Conservation (phyloP, 2,329 filamentous ascomycete genomes). For the Hypoxylon sp. region DNA sequence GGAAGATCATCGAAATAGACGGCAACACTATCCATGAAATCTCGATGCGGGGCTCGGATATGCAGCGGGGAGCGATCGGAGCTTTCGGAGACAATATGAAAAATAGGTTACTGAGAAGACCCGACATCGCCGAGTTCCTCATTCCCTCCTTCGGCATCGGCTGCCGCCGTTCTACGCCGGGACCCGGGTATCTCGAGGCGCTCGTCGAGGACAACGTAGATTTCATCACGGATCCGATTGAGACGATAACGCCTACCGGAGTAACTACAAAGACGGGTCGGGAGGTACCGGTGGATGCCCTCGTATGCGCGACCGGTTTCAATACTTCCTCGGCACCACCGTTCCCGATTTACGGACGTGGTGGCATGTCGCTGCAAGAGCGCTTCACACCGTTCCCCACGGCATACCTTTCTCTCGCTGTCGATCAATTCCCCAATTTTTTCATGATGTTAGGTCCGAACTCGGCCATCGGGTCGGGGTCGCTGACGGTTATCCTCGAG, state of each 20-base stretch:
- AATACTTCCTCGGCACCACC: slow-evolving; percentile 55
- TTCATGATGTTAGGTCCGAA: slow-evolving; percentile 64
- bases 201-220: slow-evolving; percentile 57
- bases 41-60: slow-evolving; percentile 53
- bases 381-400: slow-evolving; percentile 56
- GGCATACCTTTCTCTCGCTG: slow-evolving; percentile 59
- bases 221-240: slow-evolving; percentile 53
- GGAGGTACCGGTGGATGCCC: slow-evolving; percentile 56
- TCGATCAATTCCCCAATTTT: slow-evolving; percentile 62
- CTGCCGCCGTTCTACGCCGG: slow-evolving; percentile 60
- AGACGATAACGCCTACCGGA: slow-evolving; percentile 52
- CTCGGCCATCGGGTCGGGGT: slow-evolving; percentile 60
- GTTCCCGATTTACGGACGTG: slow-evolving; percentile 57
- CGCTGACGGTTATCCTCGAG: slow-evolving; percentile 61
- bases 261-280: slow-evolving; percentile 48
- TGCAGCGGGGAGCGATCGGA: slow-evolving; percentile 52
- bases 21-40: slow-evolving; percentile 58
- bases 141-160: slow-evolving; percentile 58
- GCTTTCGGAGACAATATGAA: slow-evolving; percentile 55
- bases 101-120: slow-evolving; percentile 55
- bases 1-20: slow-evolving; percentile 59
- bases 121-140: slow-evolving; percentile 58
- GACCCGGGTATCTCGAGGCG: slow-evolving; percentile 60
- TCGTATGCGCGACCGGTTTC: slow-evolving; percentile 63
- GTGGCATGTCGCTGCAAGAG: slow-evolving; percentile 52